Evolutionary conservation across 2,329 filamentous ascomycete genomes (phyloP), one percentile per base, ranked within the genome.

Genomic region (Hortaea werneckii): DNA sequence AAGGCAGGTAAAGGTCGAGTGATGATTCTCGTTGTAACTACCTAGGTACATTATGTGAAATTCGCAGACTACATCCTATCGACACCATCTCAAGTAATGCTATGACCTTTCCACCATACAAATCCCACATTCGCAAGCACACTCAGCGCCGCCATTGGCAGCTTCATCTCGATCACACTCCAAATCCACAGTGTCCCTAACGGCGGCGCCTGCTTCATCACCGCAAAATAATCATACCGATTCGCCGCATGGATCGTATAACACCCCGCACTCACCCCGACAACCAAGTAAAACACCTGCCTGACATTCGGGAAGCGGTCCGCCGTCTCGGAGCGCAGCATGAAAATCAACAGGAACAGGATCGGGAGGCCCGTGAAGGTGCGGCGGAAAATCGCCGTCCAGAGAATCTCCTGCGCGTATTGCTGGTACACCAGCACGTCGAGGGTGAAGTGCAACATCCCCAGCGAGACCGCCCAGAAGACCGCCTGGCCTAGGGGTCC

Each of bases 171-270:
- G 40, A 96, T 75, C 20, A 96, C 82, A 29, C 84, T 80, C 88
- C 90, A 96, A 4, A 96, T 77, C 89, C 90, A 96, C 12, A 96
- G 65, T 37, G 86, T 90, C 0, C 87, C 92, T 10, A 95, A 65
- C 5, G 88, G 82, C n/a, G 92, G 92, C 0, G 88, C 85, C 52
- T 80, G 81, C 70, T 95, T 94, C 87, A 96, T 89, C 13, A 94
- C 81, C 5, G 85, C 84, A 55, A 94, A 80, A 59, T 95, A 96
- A 4, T 83, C 79, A 53, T 81, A 78, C 29, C 72, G 75, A 59
- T 95, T 96, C 27, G 85, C 87, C 44, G 89, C 79, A 54, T 85
- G 73, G 41, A 96, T 82, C 51, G 95, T 71, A 64, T 87, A 89
- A 66, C 81, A 86, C 1, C 92, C 92, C 0, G 79, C 70, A 7